Evolutionary conservation across 1,139 yeast species (phyloP).

Genomic region (Suhomyces atakaporum): DNA sequence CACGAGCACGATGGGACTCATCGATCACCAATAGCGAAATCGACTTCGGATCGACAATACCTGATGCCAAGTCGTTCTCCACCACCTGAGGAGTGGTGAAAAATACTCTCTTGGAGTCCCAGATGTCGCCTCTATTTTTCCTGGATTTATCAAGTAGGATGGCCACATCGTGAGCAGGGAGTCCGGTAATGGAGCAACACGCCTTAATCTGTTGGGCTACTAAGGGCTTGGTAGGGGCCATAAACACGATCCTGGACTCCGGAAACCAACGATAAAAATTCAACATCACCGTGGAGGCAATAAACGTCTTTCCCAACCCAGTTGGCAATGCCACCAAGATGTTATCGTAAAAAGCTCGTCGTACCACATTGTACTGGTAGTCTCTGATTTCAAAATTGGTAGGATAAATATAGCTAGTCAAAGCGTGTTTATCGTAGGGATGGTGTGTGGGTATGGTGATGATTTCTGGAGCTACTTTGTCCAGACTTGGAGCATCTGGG

Average conservation of each 20-base stretch:
- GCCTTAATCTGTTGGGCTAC: slow-evolving; percentile 98
- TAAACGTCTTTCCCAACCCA: slow-evolving; percentile 95
- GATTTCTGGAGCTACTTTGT: slow-evolving; percentile 1
- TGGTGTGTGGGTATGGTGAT: slow-evolving; percentile 51
- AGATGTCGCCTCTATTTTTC: slow-evolving; percentile 66
- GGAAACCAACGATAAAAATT: slow-evolving; percentile 87
- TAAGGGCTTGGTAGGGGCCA: slow-evolving; percentile 96
- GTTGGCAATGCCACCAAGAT: slow-evolving; percentile 91
- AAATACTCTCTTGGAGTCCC: slow-evolving; percentile 77
- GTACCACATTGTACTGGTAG: slow-evolving; percentile 82
- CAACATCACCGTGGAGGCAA: slow-evolving; percentile 91
- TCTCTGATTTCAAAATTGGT: slow-evolving; percentile 81
- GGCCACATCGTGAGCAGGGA: slow-evolving; percentile 74
- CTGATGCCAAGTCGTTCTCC: slow-evolving; percentile 80
- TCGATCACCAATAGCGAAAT: slow-evolving; percentile 81
- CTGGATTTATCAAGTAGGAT: slow-evolving; percentile 73
- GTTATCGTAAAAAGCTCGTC: slow-evolving; percentile 70
- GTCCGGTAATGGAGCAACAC: slow-evolving; percentile 84
- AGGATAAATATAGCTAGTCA: slow-evolving; percentile 72
- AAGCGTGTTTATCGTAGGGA: slow-evolving; percentile 39
- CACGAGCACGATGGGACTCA: slow-evolving; percentile 94
- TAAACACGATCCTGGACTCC: slow-evolving; percentile 75
- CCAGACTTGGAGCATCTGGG: not conserved
- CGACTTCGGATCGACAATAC: slow-evolving; percentile 72
- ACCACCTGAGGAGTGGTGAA: slow-evolving; percentile 97